Conservation (phyloP, 192 early-diverging fungal species). For the Linnemannia schmuckeri region DNA sequence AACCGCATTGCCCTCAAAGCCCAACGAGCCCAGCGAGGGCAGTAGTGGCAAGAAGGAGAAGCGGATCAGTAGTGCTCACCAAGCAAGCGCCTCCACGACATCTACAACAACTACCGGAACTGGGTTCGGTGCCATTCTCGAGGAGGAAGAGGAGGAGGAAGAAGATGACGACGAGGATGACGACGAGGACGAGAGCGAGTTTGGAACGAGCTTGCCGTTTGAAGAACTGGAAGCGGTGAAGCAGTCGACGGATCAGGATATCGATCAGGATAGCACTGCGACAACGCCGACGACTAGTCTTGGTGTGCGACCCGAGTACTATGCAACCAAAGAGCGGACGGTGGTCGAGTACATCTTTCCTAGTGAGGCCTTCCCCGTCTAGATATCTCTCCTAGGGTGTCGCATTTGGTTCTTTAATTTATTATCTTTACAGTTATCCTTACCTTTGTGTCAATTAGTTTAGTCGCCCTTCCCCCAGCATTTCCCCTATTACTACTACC, state of each 20-base stretch:
- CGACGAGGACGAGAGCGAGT: constrained; percentile 36
- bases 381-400: background rate
- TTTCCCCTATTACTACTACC: background rate
- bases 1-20: constrained; percentile 36
- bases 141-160: constrained; percentile 39
- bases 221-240: constrained; percentile 30
- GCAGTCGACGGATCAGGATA: constrained; percentile 14
- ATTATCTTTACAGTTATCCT: background rate
- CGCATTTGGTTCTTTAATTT: background rate
- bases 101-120: background rate
- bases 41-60: background rate
- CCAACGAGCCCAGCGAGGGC: constrained; percentile 6
- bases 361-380: constrained; percentile 31
- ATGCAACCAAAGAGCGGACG: constrained; percentile 50
- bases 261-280: constrained; percentile 16
- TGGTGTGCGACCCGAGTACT: constrained; percentile 40
- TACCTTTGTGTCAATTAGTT: background rate
- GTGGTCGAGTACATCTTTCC: constrained; percentile 57
- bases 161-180: constrained; percentile 35
- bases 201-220: constrained; percentile 27
- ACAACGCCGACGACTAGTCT: constrained; percentile 15
- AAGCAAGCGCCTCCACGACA: background rate
- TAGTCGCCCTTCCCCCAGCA: background rate
- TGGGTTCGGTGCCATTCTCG: constrained; percentile 19
- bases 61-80: background rate